Percentiles rank a stretch among this genome's conserved stretches.
phyloP scores from a whole-genome alignment of 108 stramenopile species.

The Hondaea fermentalgiana region DNA sequence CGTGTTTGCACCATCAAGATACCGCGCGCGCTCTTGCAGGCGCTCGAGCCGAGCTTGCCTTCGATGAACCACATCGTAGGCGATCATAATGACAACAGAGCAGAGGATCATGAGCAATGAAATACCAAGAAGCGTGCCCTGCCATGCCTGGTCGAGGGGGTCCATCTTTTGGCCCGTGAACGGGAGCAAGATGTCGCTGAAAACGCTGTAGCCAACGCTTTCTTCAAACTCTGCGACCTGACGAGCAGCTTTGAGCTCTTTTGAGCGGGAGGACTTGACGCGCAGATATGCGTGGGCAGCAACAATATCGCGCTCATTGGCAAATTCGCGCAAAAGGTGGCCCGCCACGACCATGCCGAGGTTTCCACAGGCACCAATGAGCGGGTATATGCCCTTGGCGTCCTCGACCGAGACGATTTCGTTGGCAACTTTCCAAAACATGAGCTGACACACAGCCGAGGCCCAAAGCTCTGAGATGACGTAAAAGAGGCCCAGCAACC shows the following conservation, averaged over 20 bases:
- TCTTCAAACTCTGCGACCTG: not conserved
- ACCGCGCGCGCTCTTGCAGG: not conserved
- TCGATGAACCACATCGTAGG: not conserved
- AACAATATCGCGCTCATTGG: not conserved
- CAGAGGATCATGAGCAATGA: not conserved
- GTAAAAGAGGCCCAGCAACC: conserved; percentile 91
- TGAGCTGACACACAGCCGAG: conserved; percentile 77
- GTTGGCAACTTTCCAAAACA: conserved; percentile 98
- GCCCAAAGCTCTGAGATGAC: conserved; percentile 98
- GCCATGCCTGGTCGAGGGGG: not conserved
- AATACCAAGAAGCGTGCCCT: not conserved
- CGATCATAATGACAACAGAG: not conserved
- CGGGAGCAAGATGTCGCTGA: not conserved
- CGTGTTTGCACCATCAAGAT: no score
- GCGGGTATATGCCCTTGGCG: conserved; percentile 52
- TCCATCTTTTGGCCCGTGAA: not conserved
- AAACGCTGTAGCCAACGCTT: not conserved
- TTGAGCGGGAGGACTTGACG: not conserved
- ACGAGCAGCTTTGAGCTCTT: not conserved
- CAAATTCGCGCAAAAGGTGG: not conserved
- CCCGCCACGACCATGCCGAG: not conserved
- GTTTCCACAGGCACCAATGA: not conserved
- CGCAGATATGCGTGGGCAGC: not conserved
- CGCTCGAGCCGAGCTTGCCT: not conserved
- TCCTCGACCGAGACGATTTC: conserved; percentile 88